Evolutionary conservation across 192 early-diverging fungal species (phyloP), one percentile per base, ranked within the genome.

Genomic region (Podila clonocystis): DNA sequence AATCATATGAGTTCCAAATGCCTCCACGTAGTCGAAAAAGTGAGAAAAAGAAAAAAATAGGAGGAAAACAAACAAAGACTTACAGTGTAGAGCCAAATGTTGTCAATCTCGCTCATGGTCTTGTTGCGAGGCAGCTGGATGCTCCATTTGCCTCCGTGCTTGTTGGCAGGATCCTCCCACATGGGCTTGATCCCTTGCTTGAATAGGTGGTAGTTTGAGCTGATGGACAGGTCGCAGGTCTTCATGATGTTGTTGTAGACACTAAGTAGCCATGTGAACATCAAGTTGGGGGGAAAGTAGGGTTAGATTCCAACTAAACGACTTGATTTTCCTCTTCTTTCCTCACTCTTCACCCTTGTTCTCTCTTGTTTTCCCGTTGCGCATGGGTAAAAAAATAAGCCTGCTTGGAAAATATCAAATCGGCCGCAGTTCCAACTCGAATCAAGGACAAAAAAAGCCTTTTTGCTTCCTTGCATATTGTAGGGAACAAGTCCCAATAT

Each of bases 111-210:
- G 59, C 88, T 89, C 66, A 87, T 91, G 24, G 90, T 87, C 71
- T 91, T 92, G 63, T 82, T 85, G 72, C 92, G 88, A 61, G 89
- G 89, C 63, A 96, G 83, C 67, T 89, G 85, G 63, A 94, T 86
- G 62, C 91, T 90, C 94, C 96, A 98, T 83, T 96, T 97, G 45
- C 97, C 97, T 68, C 97, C 97, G 36, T 95, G 85, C 50, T 84
- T 88, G 89, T 99, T 99, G 49, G 85, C 90, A 13, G 91, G 83
- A 74, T 99, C 97, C 85, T 99, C 97, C 97, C 97, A 97, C 90
- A 92, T 91, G 11, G 97, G 97, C 82, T 91, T 89, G 67, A 98
- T 86, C 24, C 96, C 96, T 59, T 93, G 85, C 85, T 96, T 95
- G 89, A 99, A 99, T 65, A 98, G 74, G 67, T 97, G 96, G 82